Evolutionary conservation across 2,329 filamentous ascomycete species (phyloP).

Genomic region (Westerdykella ornata): DNA sequence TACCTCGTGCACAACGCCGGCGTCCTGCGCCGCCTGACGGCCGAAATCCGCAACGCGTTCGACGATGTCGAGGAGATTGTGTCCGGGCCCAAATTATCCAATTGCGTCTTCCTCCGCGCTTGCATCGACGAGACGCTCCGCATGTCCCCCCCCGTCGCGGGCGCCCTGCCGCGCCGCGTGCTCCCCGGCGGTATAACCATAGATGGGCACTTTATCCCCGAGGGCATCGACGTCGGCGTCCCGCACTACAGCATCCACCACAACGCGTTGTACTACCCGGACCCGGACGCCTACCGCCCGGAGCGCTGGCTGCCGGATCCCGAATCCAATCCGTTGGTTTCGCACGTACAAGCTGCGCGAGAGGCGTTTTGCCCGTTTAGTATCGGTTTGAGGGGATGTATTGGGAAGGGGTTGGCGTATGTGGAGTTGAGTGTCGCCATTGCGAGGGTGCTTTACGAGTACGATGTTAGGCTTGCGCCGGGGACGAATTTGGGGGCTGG

Average conservation of each 20-base stretch:
- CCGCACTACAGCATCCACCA: conserved; percentile 37
- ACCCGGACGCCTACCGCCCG: conserved; percentile 34
- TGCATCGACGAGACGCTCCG: conserved; percentile 40
- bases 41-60: conserved; percentile 32
- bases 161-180: conserved; percentile 34
- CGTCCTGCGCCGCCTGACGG: conserved; percentile 27
- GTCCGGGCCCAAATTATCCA: conserved; percentile 27
- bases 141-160: conserved; percentile 37
- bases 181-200: conserved; percentile 35
- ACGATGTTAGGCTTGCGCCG: conserved; percentile 46
- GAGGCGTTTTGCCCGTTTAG: conserved; percentile 70
- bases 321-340: conserved; percentile 23
- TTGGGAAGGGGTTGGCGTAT: conserved; percentile 64
- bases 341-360: conserved; percentile 44
- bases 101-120: conserved; percentile 33
- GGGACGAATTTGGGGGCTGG: conserved; percentile 30
- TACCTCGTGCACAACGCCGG: conserved; percentile 40
- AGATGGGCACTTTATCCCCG: conserved; percentile 32
- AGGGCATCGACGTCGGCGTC: conserved; percentile 33
- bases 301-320: conserved; percentile 35
- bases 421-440: conserved; percentile 59
- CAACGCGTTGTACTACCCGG: conserved; percentile 35
- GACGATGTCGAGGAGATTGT: conserved; percentile 36
- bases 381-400: conserved; percentile 63
- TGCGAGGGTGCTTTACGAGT: conserved; percentile 55